phyloP scores from a whole-genome alignment of 257 asterid species.

The Capsicum chinense region DNA sequence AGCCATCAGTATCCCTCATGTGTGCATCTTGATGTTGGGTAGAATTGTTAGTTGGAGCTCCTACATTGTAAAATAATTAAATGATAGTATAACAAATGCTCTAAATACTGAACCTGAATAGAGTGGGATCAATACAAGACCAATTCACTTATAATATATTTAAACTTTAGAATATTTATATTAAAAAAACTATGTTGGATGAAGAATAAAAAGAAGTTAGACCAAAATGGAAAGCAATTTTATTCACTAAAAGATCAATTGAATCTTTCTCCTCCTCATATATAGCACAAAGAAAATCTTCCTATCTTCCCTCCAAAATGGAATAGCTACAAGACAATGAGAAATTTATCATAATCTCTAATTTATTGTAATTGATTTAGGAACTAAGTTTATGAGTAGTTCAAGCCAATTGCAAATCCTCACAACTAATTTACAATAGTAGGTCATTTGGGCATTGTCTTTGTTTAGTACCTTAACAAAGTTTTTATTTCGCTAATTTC shows the following conservation, averaged over 20 bases:
- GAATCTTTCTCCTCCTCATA: background rate
- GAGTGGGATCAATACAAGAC: background rate
- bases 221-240: background rate
- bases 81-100: background rate
- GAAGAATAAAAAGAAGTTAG: background rate
- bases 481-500: background rate
- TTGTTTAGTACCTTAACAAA: background rate
- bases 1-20: too few species aligned
- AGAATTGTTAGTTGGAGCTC: background rate
- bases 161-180: background rate
- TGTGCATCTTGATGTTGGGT: background rate
- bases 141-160: background rate
- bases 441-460: background rate
- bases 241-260: background rate
- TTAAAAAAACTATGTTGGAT: background rate
- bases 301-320: conserved; percentile 14
- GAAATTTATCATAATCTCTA: background rate
- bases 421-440: background rate
- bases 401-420: conserved; percentile 2
- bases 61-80: background rate
- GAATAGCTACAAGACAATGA: background rate
- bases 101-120: background rate
- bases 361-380: background rate
- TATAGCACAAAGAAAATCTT: background rate
- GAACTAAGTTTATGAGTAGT: background rate